Percentiles rank a stretch among this genome's conserved stretches.
These are phyloP conservation scores for Rasamsonia emersonii DNA, from an alignment of 2,329 filamentous ascomycete species.

Conservation along the genomic window DNA sequence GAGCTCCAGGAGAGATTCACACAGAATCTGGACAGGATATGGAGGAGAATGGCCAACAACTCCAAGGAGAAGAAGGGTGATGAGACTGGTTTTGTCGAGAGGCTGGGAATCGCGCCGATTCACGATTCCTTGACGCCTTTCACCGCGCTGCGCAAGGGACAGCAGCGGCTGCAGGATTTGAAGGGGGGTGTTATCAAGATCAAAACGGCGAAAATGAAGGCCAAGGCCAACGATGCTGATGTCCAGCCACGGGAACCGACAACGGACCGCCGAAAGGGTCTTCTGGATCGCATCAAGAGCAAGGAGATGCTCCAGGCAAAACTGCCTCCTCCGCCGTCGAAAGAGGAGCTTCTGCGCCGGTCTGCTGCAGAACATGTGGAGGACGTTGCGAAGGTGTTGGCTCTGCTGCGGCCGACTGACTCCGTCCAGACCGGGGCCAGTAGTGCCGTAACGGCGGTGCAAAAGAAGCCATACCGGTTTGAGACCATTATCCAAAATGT, in stretches of 20 bases:
- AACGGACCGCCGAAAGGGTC: conserved; percentile 44
- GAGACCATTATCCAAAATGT: conserved; percentile 55
- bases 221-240: conserved; percentile 11
- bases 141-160: conserved; percentile 29
- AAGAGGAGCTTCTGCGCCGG: conserved; percentile 51
- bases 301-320: conserved; percentile 52
- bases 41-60: conserved; percentile 33
- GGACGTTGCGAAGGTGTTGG: conserved; percentile 60
- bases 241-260: conserved; percentile 20
- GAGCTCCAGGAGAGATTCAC: conserved; percentile 44
- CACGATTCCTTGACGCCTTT: conserved; percentile 29
- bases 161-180: conserved; percentile 32
- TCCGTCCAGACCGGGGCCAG: conserved; percentile 23
- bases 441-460: conserved; percentile 28
- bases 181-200: conserved; percentile 29
- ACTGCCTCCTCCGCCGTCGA: conserved; percentile 37
- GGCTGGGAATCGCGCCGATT: conserved; percentile 25
- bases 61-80: conserved; percentile 26
- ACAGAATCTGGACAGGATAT: conserved; percentile 36
- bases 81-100: conserved; percentile 23
- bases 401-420: conserved; percentile 46
- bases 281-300: conserved; percentile 66
- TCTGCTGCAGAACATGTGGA: conserved; percentile 58
- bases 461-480: conserved; percentile 59
- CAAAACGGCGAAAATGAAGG: conserved; percentile 25